These are phyloP conservation scores for Auricularia heimuer DNA, from an alignment of 768 basidiomycete genomes.

Conservation along the genomic window DNA sequence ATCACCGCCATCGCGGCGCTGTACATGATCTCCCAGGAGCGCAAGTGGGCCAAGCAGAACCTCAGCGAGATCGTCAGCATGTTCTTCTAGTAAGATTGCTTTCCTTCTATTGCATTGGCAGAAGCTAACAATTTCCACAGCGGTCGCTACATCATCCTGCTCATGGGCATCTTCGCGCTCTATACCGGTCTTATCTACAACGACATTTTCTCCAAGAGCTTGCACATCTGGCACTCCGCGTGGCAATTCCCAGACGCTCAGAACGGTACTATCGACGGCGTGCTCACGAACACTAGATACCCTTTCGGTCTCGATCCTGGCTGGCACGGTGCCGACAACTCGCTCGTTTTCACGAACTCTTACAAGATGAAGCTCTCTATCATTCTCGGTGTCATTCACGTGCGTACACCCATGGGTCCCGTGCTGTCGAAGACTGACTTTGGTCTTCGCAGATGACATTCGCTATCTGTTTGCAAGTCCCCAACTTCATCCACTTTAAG, in stretches of 20 bases:
- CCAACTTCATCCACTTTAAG: slow-evolving; percentile 92
- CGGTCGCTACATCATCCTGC: slow-evolving; percentile 94
- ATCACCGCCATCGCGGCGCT: slow-evolving; percentile 69
- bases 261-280: slow-evolving; percentile 37
- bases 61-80: slow-evolving; percentile 79
- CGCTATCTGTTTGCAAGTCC: slow-evolving; percentile 89
- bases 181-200: slow-evolving; percentile 98
- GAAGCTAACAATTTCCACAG: slow-evolving; percentile 30
- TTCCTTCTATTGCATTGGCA: slow-evolving; percentile 10
- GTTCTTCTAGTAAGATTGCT: slow-evolving; percentile 77
- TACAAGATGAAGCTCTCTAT: slow-evolving; percentile 99
- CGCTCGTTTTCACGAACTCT: slow-evolving; percentile 89
- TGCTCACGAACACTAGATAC: slow-evolving; percentile 63
- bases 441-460: slow-evolving; percentile 78
- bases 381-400: slow-evolving; percentile 91
- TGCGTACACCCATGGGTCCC: slow-evolving; percentile 29
- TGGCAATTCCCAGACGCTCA: slow-evolving; percentile 57
- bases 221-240: slow-evolving; percentile 79
- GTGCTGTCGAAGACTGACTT: not conserved
- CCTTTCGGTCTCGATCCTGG: slow-evolving; percentile 89
- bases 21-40: slow-evolving; percentile 83
- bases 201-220: slow-evolving; percentile 92
- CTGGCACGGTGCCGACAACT: slow-evolving; percentile 92
- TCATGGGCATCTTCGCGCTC: slow-evolving; percentile 96
- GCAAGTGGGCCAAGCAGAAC: slow-evolving; percentile 59